Conservation (phyloP, 805 yeast genomes). For the Yarrowia yakushimensis region DNA sequence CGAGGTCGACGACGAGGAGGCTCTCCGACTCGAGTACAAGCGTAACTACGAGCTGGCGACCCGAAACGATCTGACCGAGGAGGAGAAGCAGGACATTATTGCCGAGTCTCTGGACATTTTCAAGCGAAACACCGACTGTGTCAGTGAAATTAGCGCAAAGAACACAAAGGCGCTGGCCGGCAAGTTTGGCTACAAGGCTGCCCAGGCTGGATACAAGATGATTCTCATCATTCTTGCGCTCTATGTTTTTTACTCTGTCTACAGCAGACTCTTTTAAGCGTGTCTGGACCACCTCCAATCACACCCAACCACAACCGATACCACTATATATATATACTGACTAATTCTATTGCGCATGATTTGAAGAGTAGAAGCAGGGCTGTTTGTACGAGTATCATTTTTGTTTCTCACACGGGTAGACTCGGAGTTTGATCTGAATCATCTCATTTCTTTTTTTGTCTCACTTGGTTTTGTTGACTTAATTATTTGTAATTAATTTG, state of each 20-base stretch:
- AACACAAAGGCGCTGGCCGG: conserved; percentile 45
- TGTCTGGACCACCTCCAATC: no score
- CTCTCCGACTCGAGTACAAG: conserved; percentile 63
- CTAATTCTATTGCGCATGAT: no score
- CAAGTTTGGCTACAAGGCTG: conserved; percentile 28
- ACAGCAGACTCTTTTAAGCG: neutral
- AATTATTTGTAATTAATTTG: no score
- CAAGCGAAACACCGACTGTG: conserved; percentile 55
- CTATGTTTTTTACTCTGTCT: neutral
- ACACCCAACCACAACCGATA: no score
- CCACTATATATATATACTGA: no score
- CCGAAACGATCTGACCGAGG: conserved; percentile 63
- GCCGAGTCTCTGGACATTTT: conserved; percentile 66
- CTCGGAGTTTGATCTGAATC: no score
- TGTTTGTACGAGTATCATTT: no score
- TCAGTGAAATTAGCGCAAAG: conserved; percentile 64
- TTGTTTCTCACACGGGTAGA: no score
- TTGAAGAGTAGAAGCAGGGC: no score
- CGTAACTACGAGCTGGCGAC: conserved; percentile 75
- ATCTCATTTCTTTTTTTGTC: no score
- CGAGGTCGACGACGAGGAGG: conserved; percentile 63
- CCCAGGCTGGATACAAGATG: conserved; percentile 10
- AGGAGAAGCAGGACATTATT: conserved; percentile 65
- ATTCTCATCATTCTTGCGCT: neutral
- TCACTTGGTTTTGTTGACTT: no score